These are phyloP conservation scores for Teratosphaeria nubilosa DNA, from an alignment of 2,329 filamentous ascomycete species.

Conservation along the genomic window DNA sequence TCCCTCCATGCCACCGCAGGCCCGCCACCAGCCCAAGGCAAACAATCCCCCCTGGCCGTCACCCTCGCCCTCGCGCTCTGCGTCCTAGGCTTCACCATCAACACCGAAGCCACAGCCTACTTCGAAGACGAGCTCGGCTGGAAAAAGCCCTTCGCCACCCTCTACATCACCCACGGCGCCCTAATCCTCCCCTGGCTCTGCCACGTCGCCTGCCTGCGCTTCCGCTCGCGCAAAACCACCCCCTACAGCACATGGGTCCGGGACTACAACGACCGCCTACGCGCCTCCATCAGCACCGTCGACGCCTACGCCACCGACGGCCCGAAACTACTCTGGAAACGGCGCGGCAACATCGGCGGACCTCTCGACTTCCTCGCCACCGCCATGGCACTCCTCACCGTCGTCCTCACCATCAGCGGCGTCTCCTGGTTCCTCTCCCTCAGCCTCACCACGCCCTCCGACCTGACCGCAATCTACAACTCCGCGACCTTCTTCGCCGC, in stretches of 20 bases:
- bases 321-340: constrained; percentile 15
- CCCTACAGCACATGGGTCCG: constrained; percentile 18
- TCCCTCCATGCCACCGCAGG: background rate
- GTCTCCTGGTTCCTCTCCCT: constrained; percentile 23
- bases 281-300: constrained; percentile 18
- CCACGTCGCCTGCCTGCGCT: constrained; percentile 18
- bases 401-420: constrained; percentile 21
- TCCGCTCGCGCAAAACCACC: constrained; percentile 10
- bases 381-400: constrained; percentile 20
- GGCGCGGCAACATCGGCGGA: constrained; percentile 14
- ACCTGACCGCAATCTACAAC: constrained; percentile 27
- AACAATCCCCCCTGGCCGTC: constrained; percentile 10
- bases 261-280: constrained; percentile 22
- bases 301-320: constrained; percentile 20
- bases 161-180: constrained; percentile 24
- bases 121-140: constrained; percentile 23
- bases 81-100: constrained; percentile 22
- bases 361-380: constrained; percentile 22
- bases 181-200: constrained; percentile 22
- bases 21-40: background rate
- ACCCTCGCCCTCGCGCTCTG: constrained; percentile 15
- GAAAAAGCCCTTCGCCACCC: constrained; percentile 24
- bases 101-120: constrained; percentile 25
- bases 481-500: constrained; percentile 27
- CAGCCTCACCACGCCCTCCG: constrained; percentile 22